Conservation (phyloP, 2,329 filamentous ascomycete genomes). For the Cylindrodendrum hubeiense region DNA sequence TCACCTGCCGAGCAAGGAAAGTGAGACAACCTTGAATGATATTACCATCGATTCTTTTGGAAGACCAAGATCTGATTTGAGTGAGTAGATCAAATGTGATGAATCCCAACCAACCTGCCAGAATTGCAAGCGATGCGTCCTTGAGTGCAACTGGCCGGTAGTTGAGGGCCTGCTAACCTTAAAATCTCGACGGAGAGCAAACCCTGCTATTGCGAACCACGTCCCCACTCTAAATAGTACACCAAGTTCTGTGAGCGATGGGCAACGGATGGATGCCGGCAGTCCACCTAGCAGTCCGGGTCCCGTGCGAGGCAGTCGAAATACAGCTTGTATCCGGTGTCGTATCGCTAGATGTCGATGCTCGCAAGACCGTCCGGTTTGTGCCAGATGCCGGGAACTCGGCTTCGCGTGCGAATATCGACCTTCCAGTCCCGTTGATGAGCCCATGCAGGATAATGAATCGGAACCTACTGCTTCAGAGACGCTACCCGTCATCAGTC, state of each 20-base stretch:
- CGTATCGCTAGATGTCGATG: not conserved
- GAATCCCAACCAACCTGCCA: slow-evolving; percentile 15
- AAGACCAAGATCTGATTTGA: not conserved
- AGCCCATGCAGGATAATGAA: not conserved
- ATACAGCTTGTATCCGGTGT: not conserved
- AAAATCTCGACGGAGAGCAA: slow-evolving; percentile 1
- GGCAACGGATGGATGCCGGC: not conserved
- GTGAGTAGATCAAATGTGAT: slow-evolving; percentile 8
- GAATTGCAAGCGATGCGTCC: slow-evolving; percentile 10
- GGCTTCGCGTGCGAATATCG: slow-evolving; percentile 1
- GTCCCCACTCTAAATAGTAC: too few species aligned
- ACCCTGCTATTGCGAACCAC: too few species aligned
- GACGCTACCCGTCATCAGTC: not conserved
- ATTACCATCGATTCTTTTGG: not conserved
- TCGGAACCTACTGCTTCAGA: too few species aligned
- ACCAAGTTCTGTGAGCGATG: not conserved
- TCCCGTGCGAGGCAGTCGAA: not conserved
- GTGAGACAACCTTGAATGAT: not conserved
- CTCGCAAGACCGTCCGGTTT: not conserved
- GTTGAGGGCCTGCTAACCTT: slow-evolving; percentile 4
- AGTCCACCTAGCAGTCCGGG: not conserved
- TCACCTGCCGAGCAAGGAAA: slow-evolving; percentile 15
- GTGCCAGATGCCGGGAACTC: not conserved
- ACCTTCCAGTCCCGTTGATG: not conserved
- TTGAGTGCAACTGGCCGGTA: slow-evolving; percentile 17